Percentiles rank a stretch among this genome's conserved stretches.
phyloP scores from a whole-genome alignment of 805 yeast genomes.

The Teunomyces gatunensis region DNA sequence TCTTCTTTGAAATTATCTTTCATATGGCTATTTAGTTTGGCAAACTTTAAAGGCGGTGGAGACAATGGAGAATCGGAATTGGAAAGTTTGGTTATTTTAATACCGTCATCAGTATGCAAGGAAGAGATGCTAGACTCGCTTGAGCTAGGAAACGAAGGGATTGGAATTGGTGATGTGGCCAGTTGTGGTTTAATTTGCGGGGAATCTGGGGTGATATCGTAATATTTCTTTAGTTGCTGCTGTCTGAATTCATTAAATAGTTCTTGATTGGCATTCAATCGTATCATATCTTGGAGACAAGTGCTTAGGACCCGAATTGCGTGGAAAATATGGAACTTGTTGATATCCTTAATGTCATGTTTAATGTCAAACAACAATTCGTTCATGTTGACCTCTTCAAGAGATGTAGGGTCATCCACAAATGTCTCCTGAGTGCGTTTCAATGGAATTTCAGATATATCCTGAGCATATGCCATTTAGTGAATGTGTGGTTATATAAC shows the following conservation, averaged over 20 bases:
- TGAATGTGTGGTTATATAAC: neutral
- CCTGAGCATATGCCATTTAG: slow-evolving; percentile 3
- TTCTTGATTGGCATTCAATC: slow-evolving; percentile 24
- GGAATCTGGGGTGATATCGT: slow-evolving; percentile 3
- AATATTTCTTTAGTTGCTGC: slow-evolving; percentile 21
- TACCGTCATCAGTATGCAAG: neutral
- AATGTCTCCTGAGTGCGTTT: slow-evolving; percentile 39
- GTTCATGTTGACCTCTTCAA: slow-evolving; percentile 31
- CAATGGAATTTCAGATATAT: slow-evolving; percentile 32
- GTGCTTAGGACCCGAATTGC: slow-evolving; percentile 29
- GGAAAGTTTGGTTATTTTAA: slow-evolving; percentile 3
- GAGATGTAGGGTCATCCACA: slow-evolving; percentile 35
- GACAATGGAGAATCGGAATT: slow-evolving; percentile 15
- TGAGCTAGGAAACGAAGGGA: neutral
- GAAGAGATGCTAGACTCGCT: slow-evolving; percentile 1
- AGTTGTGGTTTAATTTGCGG: neutral
- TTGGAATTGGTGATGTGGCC: neutral
- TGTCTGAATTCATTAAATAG: slow-evolving; percentile 22
- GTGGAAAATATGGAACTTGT: slow-evolving; percentile 34
- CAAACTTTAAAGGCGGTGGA: slow-evolving; percentile 23
- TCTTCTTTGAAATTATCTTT: neutral
- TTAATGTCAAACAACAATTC: slow-evolving; percentile 36
- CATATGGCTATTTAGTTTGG: slow-evolving; percentile 9
- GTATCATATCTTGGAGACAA: slow-evolving; percentile 32
- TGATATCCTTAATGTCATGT: slow-evolving; percentile 30